Evolutionary conservation across 139 green algal genomes (phyloP).

Genomic region (Picochlorum sp.): DNA sequence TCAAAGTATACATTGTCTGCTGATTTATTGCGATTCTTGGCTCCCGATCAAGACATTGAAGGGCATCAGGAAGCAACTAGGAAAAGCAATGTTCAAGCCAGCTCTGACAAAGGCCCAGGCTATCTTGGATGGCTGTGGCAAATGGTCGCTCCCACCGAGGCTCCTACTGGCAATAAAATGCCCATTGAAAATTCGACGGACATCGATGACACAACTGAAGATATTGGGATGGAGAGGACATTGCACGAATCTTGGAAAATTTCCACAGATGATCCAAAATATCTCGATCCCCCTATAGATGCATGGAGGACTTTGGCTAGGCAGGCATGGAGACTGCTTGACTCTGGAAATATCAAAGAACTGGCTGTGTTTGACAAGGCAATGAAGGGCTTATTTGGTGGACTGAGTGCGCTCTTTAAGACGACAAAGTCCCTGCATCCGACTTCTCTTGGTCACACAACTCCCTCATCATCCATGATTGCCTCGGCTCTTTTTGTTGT

Average conservation of each 20-base stretch:
- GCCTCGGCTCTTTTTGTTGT: conserved; percentile 26
- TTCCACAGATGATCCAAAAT: too few relatives aligned
- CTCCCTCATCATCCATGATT: conserved; percentile 9
- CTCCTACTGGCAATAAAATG: too few relatives aligned
- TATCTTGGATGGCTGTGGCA: too few relatives aligned
- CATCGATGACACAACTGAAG: too few relatives aligned
- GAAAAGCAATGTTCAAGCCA: neutral
- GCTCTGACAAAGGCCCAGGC: neutral
- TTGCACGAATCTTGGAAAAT: too few relatives aligned
- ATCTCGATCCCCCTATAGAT: neutral
- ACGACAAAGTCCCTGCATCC: neutral
- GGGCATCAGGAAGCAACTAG: neutral
- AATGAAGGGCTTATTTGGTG: conserved; percentile 11
- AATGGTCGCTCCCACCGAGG: too few relatives aligned
- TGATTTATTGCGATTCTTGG: conserved; percentile 74
- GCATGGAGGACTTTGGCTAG: conserved; percentile 37
- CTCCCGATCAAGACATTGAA: conserved; percentile 29
- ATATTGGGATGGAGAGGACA: too few relatives aligned
- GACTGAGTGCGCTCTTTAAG: conserved; percentile 24
- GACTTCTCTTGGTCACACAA: neutral
- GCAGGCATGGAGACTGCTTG: conserved; percentile 46
- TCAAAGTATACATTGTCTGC: conserved; percentile 57
- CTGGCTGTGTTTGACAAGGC: conserved; percentile 10
- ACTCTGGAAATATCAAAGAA: conserved; percentile 16
- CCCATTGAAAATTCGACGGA: too few relatives aligned